Percentiles rank a stretch among this genome's conserved stretches.
phyloP scores from a whole-genome alignment of 2,329 filamentous ascomycete species.

The Penicillium decumbens region DNA sequence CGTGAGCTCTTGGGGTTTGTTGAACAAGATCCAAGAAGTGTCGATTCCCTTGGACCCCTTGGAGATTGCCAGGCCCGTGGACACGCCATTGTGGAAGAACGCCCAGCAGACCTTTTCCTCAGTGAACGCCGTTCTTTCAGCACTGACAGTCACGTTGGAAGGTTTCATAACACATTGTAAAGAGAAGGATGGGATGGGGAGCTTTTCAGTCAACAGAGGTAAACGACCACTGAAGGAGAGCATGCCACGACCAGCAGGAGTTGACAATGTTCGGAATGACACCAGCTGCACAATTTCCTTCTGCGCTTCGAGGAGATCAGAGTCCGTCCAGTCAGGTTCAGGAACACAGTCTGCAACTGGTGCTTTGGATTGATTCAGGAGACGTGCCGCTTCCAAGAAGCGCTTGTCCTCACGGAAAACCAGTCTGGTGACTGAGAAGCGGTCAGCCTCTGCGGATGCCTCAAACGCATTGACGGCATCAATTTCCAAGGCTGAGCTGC shows the following conservation, averaged over 20 bases:
- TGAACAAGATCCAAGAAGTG: constrained; percentile 98
- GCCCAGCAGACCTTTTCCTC: constrained; percentile 98
- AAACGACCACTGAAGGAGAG: constrained; percentile 82
- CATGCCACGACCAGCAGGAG: constrained; percentile 80
- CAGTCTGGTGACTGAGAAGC: constrained; percentile 73
- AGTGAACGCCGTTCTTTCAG: constrained; percentile 78
- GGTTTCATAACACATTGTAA: constrained; percentile 88
- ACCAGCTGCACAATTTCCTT: constrained; percentile 84
- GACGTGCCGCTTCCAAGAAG: constrained; percentile 74
- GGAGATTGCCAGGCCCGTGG: constrained; percentile 88
- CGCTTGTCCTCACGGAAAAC: constrained; percentile 90
- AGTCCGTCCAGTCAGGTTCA: constrained; percentile 74
- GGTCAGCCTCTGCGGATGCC: constrained; percentile 76
- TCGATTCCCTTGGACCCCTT: constrained; percentile 88
- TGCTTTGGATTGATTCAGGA: constrained; percentile 80
- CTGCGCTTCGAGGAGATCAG: constrained; percentile 83
- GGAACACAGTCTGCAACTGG: constrained; percentile 72
- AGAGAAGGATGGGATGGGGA: constrained; percentile 84
- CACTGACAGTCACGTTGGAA: constrained; percentile 85
- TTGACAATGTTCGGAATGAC: constrained; percentile 79
- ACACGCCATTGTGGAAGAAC: constrained; percentile 94
- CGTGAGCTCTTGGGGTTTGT: constrained; percentile 86
- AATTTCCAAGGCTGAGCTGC: constrained; percentile 48
- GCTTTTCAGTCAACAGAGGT: constrained; percentile 87
- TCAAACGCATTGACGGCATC: constrained; percentile 59